These are phyloP conservation scores for Myriosclerotinia duriaeana DNA, from an alignment of 2,329 filamentous ascomycete genomes.

Conservation along the genomic window DNA sequence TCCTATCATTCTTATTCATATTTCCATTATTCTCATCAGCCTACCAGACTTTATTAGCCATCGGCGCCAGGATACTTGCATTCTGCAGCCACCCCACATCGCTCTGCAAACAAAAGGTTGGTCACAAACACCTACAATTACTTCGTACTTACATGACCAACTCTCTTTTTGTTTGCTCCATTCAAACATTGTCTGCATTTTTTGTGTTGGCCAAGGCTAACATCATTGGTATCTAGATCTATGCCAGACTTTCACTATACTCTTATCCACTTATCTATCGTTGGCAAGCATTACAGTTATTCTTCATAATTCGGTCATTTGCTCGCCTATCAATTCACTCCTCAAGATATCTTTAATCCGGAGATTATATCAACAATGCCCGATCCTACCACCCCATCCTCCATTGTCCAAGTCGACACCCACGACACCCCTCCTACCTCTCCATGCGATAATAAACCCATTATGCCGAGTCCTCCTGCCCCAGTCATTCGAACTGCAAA, in stretches of 20 bases:
- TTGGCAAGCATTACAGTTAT: not conserved
- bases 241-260: not conserved
- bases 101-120: conserved; percentile 3
- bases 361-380: not conserved
- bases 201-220: not conserved
- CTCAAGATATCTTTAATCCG: not conserved
- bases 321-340: not conserved
- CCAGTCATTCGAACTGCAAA: not conserved
- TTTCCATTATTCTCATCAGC: not conserved
- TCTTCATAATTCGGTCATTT: not conserved
- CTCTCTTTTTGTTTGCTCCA: not conserved
- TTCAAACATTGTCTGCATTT: not conserved
- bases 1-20: not conserved
- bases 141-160: not conserved
- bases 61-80: not conserved
- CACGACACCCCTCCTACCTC: not conserved
- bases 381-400: not conserved
- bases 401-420: not conserved
- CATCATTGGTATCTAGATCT: not conserved
- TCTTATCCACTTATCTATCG: not conserved
- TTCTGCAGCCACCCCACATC: not conserved
- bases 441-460: not conserved
- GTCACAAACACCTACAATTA: not conserved
- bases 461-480: too few relatives aligned
- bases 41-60: not conserved